These are phyloP conservation scores for Aegilops speltoides DNA, from an alignment of 176 grass and related monocot species.

Conservation along the genomic window DNA sequence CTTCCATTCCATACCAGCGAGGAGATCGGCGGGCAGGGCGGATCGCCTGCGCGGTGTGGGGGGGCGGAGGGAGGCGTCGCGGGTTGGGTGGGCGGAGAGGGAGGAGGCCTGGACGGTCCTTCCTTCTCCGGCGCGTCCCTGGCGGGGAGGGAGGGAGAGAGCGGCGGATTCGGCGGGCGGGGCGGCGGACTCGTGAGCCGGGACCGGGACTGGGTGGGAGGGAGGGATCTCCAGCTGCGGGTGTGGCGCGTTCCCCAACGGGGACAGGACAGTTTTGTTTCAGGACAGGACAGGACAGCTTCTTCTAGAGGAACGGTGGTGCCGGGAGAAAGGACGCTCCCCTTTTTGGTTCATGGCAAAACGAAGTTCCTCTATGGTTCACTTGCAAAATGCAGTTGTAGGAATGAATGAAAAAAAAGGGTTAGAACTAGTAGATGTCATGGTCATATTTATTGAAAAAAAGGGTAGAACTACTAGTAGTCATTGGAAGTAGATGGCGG, in stretches of 20 bases:
- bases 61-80: not conserved
- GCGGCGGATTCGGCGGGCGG: not conserved
- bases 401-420: too few species aligned
- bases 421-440: too few species aligned
- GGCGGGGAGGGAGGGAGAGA: not conserved
- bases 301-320: constrained; percentile 6
- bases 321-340: not conserved
- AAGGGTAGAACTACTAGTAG: too few species aligned
- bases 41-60: not conserved
- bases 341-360: too few species aligned
- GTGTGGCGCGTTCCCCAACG: not conserved
- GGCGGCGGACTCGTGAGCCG: not conserved
- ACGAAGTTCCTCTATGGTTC: too few species aligned
- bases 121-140: not conserved
- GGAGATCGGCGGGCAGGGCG: not conserved
- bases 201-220: not conserved
- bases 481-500: too few species aligned
- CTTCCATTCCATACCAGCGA: not conserved
- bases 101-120: not conserved
- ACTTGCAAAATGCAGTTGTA: too few species aligned
- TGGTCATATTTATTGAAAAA: too few species aligned
- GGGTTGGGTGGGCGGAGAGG: not conserved
- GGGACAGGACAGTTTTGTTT: not conserved
- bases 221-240: not conserved
- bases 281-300: not conserved